phyloP scores from a whole-genome alignment of 306 rosid species.

The Hylodesmum podocarpum region DNA sequence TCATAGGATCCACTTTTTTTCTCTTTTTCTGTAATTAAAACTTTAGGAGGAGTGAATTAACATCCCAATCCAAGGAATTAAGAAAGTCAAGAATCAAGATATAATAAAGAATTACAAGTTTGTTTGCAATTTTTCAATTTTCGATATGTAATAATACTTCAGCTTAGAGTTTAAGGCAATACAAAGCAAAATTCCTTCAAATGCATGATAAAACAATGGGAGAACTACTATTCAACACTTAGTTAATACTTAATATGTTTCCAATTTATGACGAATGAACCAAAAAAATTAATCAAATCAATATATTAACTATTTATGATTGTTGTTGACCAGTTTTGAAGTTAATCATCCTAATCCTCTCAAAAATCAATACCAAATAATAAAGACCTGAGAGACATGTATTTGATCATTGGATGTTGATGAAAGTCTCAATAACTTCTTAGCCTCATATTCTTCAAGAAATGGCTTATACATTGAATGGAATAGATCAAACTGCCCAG shows the following conservation, averaged over 20 bases:
- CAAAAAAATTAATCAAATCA: slow-evolving; percentile 3
- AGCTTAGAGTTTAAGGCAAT: neutral
- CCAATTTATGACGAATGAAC: neutral
- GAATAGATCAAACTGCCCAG: slow-evolving; percentile 74
- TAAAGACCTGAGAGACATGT: slow-evolving; percentile 69
- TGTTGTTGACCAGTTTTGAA: neutral
- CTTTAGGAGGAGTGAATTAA: neutral
- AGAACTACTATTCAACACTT: neutral
- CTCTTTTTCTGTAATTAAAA: neutral
- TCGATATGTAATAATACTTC: neutral
- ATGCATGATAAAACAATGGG: neutral
- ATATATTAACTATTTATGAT: neutral
- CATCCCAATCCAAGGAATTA: neutral
- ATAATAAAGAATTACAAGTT: neutral
- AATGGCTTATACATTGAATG: slow-evolving; percentile 72
- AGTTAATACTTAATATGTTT: neutral
- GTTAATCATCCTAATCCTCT: neutral
- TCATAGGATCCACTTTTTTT: neutral
- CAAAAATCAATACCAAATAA: neutral
- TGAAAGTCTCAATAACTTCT: slow-evolving; percentile 62
- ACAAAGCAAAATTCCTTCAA: neutral
- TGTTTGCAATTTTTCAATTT: neutral
- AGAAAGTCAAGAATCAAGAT: neutral
- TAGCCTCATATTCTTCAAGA: slow-evolving; percentile 70
- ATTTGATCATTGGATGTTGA: slow-evolving; percentile 37